Percentiles rank a stretch among this genome's conserved stretches.
These are phyloP conservation scores for Sporothrix brasiliensis DNA, from an alignment of 2,329 filamentous ascomycete genomes.

Conservation along the genomic window DNA sequence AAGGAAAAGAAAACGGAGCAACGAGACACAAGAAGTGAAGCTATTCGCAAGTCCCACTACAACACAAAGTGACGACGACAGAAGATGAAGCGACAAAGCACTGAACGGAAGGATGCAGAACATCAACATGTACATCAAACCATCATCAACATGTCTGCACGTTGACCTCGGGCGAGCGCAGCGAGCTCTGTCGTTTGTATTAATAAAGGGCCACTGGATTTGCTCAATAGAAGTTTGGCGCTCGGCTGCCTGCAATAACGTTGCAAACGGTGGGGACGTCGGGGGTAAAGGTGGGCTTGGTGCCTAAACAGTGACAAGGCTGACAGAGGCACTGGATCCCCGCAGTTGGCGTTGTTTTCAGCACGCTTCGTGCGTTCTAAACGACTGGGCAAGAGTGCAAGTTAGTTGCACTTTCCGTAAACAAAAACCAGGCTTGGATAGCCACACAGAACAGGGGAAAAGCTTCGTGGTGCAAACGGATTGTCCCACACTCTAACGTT, in stretches of 20 bases:
- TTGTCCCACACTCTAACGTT: too few species aligned
- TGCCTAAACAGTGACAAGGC: conserved; percentile 16
- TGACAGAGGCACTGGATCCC: not conserved
- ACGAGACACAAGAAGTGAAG: not conserved
- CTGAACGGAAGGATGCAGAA: not conserved
- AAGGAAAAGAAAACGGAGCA: too few species aligned
- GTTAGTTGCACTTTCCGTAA: not conserved
- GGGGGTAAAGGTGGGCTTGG: conserved; percentile 1
- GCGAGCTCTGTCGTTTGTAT: conserved; percentile 11
- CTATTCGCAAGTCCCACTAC: not conserved
- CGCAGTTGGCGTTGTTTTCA: not conserved
- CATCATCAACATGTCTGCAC: not conserved
- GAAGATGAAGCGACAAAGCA: too few species aligned
- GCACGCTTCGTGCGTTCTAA: too few species aligned
- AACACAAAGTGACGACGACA: not conserved
- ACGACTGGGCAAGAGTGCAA: not conserved
- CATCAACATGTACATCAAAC: not conserved
- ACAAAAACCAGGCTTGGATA: not conserved
- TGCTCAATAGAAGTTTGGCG: conserved; percentile 3
- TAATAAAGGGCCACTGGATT: not conserved
- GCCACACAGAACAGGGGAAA: not conserved
- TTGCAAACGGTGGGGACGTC: not conserved
- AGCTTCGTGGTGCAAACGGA: too few species aligned
- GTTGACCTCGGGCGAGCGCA: not conserved
- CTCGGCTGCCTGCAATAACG: conserved; percentile 13